Base-by-base conservation (phyloP, 2,329 filamentous ascomycete genomes). In the Alternaria postmessia region DNA sequence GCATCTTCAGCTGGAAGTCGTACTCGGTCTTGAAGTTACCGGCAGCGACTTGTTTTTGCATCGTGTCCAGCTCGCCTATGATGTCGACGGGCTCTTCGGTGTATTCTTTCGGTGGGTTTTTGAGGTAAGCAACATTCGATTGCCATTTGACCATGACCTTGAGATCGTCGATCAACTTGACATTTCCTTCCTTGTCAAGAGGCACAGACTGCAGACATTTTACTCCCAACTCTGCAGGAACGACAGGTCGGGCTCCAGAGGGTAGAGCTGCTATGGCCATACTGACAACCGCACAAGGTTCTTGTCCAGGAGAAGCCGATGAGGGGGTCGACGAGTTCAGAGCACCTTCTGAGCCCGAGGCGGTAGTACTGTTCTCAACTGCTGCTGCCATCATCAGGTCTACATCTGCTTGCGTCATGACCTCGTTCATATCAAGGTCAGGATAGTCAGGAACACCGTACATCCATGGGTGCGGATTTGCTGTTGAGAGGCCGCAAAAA, bases 81-180 rank as follows among this genome's bases (percentile, higher is more conserved):
- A 82, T 57, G 56, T 82, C 80, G 9, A 81, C 70, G 0, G 76
- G 69, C 38, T 76, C 66, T 49, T 80, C 77, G 1, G 75, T 75
- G 51, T 78, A 79, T 8, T 69, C 74, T 22, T 70, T 41, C 4
- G 77, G 78, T 3, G 79, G 78, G 26, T 75, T 70, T 28, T 78
- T 78, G 6, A 81, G 68, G 51, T 79, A 81, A 3, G 70, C 75
- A 9, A 81, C 62, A 18, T 77, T 78, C 9, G 75, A 78, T 44
- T 82, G 78, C 69, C 79, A 81, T 46, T 77, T 68, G 5, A 77
- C 55, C 38, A 76, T 76, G 14, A 73, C 55, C 52, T 75, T 76
- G 38, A 80, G 51, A 22, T 79, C 75, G 7, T 75, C 69, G 39
- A 80, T 69, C 28, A 78, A 61, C 34, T 73, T 63, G 7, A 70